A percentile compares a stretch with the other conserved stretches of the same genome.
Conservation (phyloP, 257 asterid species). For the Salvia miltiorrhiza region DNA sequence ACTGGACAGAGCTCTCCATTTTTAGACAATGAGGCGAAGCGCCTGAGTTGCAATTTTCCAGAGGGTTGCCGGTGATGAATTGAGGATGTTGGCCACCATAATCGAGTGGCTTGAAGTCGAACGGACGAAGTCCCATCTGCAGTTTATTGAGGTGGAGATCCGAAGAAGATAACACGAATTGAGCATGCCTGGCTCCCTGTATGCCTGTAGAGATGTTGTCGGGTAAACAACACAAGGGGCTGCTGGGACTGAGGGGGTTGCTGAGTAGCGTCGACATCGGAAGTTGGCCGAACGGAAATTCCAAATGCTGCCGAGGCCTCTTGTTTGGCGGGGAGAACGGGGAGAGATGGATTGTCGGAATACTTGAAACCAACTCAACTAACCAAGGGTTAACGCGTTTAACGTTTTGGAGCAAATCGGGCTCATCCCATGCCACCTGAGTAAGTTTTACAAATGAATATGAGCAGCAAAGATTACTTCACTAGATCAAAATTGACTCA, state of each 20-base stretch:
- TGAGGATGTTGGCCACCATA: slow-evolving; percentile 20
- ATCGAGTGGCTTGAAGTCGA: slow-evolving; percentile 37
- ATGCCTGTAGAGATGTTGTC: slow-evolving; percentile 73
- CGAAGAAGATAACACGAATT: slow-evolving; percentile 40
- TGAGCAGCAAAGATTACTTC: background rate
- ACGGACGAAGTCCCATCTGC: slow-evolving; percentile 36
- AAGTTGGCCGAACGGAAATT: slow-evolving; percentile 43
- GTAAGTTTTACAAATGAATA: background rate
- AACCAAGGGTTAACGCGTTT: slow-evolving; percentile 80
- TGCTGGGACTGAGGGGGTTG: slow-evolving; percentile 72
- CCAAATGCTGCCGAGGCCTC: slow-evolving; percentile 54
- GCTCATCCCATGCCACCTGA: slow-evolving; percentile 83
- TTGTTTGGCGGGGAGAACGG: slow-evolving; percentile 55
- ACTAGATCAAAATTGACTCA: background rate
- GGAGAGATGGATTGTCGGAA: slow-evolving; percentile 51
- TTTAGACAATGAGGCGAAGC: slow-evolving; percentile 29
- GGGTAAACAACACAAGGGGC: slow-evolving; percentile 63
- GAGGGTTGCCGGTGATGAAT: background rate
- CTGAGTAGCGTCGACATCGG: slow-evolving; percentile 32
- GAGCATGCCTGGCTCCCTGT: slow-evolving; percentile 99
- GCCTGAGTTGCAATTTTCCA: background rate
- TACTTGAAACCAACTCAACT: slow-evolving; percentile 58
- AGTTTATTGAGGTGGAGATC: slow-evolving; percentile 50
- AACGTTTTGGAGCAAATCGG: slow-evolving; percentile 72
- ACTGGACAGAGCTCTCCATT: slow-evolving; percentile 27